phyloP scores from a whole-genome alignment of 108 stramenopile genomes.

The Fistulifera solaris region DNA sequence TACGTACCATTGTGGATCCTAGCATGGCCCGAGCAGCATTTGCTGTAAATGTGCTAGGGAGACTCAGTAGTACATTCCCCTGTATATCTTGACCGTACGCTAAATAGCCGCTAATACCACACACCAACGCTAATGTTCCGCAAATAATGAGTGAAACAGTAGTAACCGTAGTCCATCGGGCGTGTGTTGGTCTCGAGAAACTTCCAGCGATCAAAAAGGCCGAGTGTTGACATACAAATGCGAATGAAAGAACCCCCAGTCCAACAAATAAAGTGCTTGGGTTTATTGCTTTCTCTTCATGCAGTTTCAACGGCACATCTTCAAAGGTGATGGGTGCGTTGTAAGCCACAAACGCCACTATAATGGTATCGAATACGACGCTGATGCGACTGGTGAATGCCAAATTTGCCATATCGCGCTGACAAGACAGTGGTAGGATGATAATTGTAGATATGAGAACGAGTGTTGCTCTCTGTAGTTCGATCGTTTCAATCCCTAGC shows the following conservation, averaged over 20 bases:
- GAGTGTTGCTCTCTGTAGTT: slow-evolving; percentile 36
- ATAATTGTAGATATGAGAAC: slow-evolving; percentile 46
- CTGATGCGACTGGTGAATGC: slow-evolving; percentile 58
- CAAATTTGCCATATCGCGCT: slow-evolving; percentile 80
- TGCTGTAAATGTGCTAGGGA: slow-evolving; percentile 18
- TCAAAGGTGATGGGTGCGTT: slow-evolving; percentile 21
- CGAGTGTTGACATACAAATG: slow-evolving; percentile 82
- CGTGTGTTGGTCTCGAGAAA: slow-evolving; percentile 50
- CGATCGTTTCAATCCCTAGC: slow-evolving; percentile 47
- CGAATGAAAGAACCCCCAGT: slow-evolving; percentile 72
- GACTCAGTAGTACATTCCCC: slow-evolving; percentile 66
- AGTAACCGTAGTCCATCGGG: slow-evolving; percentile 62
- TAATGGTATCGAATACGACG: slow-evolving; percentile 45
- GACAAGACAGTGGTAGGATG: slow-evolving; percentile 58
- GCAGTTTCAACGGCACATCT: slow-evolving; percentile 9
- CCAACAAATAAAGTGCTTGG: slow-evolving; percentile 66
- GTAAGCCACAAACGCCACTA: slow-evolving; percentile 43
- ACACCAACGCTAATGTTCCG: slow-evolving; percentile 29
- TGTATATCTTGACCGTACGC: slow-evolving; percentile 46
- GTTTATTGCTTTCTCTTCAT: slow-evolving; percentile 9
- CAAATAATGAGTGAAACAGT: slow-evolving; percentile 35
- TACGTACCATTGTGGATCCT: slow-evolving; percentile 44
- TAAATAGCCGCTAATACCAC: slow-evolving; percentile 54
- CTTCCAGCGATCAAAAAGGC: slow-evolving; percentile 83
- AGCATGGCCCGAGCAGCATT: slow-evolving; percentile 44